Percentiles rank a stretch among this genome's conserved stretches.
These are phyloP conservation scores for Eragrostis tef DNA, from an alignment of 202 grass and related monocot genomes.

Conservation along the genomic window DNA sequence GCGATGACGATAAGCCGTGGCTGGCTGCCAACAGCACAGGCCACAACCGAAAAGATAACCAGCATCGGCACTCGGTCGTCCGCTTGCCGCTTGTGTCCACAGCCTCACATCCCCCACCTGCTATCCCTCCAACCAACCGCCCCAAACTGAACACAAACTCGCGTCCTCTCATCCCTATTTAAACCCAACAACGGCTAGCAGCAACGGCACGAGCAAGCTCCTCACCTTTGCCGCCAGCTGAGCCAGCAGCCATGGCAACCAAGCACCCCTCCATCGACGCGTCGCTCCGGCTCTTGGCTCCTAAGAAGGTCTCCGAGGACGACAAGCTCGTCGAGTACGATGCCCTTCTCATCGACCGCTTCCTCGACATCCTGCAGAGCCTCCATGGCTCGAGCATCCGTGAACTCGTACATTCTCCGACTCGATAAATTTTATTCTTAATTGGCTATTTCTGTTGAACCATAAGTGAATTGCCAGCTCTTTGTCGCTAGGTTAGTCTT, in stretches of 20 bases:
- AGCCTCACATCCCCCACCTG: not conserved
- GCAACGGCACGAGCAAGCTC: no score
- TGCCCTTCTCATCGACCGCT: slow-evolving; percentile 69
- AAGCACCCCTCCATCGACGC: slow-evolving; percentile 71
- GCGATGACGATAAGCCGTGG: not conserved
- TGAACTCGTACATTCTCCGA: slow-evolving; percentile 54
- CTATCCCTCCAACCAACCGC: slow-evolving; percentile 12
- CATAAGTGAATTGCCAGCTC: no score
- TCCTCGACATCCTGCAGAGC: slow-evolving; percentile 81
- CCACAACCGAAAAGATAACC: slow-evolving; percentile 3
- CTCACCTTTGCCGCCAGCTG: not conserved
- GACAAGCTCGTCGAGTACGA: slow-evolving; percentile 85
- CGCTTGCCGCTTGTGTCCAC: not conserved
- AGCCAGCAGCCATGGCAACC: not conserved
- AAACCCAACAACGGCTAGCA: not conserved
- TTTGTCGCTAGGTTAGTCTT: no score
- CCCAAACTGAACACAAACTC: not conserved
- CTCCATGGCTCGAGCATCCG: slow-evolving; percentile 60
- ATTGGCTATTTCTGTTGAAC: no score
- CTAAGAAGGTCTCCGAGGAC: slow-evolving; percentile 71
- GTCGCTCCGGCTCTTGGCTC: slow-evolving; percentile 64
- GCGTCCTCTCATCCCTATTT: slow-evolving; percentile 8
- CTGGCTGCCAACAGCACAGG: not conserved
- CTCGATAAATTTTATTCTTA: no score
- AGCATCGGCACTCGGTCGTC: not conserved